Base-by-base conservation (phyloP, 1,139 yeast species). In the Saccharomycopsis hybrid region DNA sequence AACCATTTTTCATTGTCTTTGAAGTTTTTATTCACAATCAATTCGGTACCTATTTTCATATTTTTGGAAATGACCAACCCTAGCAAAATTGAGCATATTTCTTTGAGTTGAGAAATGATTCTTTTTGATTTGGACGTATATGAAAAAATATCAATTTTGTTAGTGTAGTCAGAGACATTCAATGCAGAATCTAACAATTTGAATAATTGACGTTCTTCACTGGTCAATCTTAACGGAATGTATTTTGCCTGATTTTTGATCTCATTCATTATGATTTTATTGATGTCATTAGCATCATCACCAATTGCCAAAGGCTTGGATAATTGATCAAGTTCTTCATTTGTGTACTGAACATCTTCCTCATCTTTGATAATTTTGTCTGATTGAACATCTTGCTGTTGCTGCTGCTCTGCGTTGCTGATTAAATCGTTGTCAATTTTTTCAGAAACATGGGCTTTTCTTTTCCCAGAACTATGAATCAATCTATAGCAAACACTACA, bases 41-140 rank as follows among this genome's bases (percentile, higher is more conserved):
- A 67, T 45, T 67, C 71, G 57, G 78, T 80, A 4, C 92, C 92
- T 30, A 70, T 67, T 60, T 82, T 81, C 71, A 83, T 72, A 58
- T 82, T 77, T 2, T 85, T 79, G 0, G 90, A 87, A 40, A 83
- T 85, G 2, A 82, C 86, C 37, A 83, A 65, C 0, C 90, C 92
- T 1, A 86, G 82, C 49, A 83, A 65, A 24, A 84, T 82, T 1
- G 88, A 80, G 61, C 92, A 83, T 65, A 83, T 78, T 59, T 83
- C 89, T 54, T 78, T 76, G 55, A 83, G 65, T 62, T 83, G 89
- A 24, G 77, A 77, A 2, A 84, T 80, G 35, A 84, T 82, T 53
- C 89, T 71, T 60, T 75, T 80, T 1, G 85, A 69, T 59, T 82
- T 81, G 4, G 88, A 77, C 4, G 77, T 70, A 58, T 80, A 79